Conservation (phyloP, 768 basidiomycete species). For the Sistotremastrum niveocremeum region DNA sequence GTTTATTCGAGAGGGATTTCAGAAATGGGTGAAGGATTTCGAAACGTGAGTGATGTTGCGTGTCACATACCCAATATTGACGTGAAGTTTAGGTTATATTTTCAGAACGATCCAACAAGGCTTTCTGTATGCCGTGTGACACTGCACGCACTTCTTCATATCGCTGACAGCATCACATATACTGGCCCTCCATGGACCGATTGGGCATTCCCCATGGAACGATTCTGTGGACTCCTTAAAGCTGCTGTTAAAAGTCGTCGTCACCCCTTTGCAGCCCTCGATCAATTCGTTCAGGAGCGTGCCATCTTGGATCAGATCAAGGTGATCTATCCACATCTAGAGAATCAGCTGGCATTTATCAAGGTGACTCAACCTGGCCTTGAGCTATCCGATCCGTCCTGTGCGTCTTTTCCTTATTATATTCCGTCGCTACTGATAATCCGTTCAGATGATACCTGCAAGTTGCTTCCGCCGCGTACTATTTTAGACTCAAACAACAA, state of each 20-base stretch:
- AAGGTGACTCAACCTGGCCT: no score
- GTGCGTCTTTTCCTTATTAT: no score
- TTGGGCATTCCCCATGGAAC: constrained; percentile 21
- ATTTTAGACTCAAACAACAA: no score
- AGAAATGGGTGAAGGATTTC: constrained; percentile 24
- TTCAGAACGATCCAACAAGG: constrained; percentile 12
- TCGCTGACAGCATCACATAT: constrained; percentile 14
- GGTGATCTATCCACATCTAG: constrained; percentile 5
- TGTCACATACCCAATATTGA: no score
- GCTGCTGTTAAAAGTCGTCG: constrained; percentile 11
- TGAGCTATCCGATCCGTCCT: no score
- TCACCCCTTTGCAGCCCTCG: constrained; percentile 10
- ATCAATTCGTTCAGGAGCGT: constrained; percentile 3
- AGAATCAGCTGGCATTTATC: no score
- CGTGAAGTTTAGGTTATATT: constrained; percentile 19
- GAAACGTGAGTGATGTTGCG: constrained; percentile 28
- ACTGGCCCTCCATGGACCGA: constrained; percentile 12
- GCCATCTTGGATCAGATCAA: constrained; percentile 8
- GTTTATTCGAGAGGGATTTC: constrained; percentile 17
- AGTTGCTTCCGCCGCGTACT: no score
- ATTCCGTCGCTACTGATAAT: no score
- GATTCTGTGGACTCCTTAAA: constrained; percentile 12
- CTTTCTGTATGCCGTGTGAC: constrained; percentile 19
- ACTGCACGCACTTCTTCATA: constrained; percentile 19
- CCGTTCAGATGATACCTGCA: no score